These are phyloP conservation scores for Ophiorrhiza pumila DNA, from an alignment of 257 asterid species.

Conservation along the genomic window DNA sequence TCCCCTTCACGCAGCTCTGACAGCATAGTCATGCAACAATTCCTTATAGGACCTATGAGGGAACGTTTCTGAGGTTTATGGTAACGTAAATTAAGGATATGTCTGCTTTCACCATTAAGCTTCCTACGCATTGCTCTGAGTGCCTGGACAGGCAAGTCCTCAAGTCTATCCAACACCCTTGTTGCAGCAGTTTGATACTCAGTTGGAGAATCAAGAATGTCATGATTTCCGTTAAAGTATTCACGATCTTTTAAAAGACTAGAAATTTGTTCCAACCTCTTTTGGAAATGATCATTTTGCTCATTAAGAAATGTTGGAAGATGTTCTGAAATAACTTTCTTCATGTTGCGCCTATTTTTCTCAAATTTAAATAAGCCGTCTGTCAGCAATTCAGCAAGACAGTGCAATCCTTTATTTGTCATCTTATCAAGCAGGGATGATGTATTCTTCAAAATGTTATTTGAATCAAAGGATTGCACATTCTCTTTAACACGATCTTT, in stretches of 20 bases:
- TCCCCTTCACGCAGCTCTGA: slow-evolving; percentile 35
- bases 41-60: slow-evolving; percentile 33
- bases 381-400: slow-evolving; percentile 44
- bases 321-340: slow-evolving; percentile 37
- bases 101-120: slow-evolving; percentile 43
- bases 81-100: slow-evolving; percentile 32
- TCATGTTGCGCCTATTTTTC: slow-evolving; percentile 50
- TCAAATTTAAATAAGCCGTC: slow-evolving; percentile 42
- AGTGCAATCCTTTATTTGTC: slow-evolving; percentile 60
- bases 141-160: slow-evolving; percentile 39
- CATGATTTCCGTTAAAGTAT: slow-evolving; percentile 27
- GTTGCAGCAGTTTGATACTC: slow-evolving; percentile 50
- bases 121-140: slow-evolving; percentile 64
- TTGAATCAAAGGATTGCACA: slow-evolving; percentile 25
- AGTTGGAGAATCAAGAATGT: slow-evolving; percentile 24
- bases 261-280: slow-evolving; percentile 34
- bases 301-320: slow-evolving; percentile 40
- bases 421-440: slow-evolving; percentile 47
- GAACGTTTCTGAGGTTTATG: slow-evolving; percentile 18
- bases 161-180: slow-evolving; percentile 50
- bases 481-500: slow-evolving; percentile 27
- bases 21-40: slow-evolving; percentile 43
- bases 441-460: slow-evolving; percentile 30
- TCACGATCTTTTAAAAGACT: slow-evolving; percentile 44
- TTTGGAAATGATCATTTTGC: slow-evolving; percentile 28